These are phyloP conservation scores for Ceratocystis cacaofunesta DNA, from an alignment of 2,329 filamentous ascomycete genomes.

Conservation along the genomic window DNA sequence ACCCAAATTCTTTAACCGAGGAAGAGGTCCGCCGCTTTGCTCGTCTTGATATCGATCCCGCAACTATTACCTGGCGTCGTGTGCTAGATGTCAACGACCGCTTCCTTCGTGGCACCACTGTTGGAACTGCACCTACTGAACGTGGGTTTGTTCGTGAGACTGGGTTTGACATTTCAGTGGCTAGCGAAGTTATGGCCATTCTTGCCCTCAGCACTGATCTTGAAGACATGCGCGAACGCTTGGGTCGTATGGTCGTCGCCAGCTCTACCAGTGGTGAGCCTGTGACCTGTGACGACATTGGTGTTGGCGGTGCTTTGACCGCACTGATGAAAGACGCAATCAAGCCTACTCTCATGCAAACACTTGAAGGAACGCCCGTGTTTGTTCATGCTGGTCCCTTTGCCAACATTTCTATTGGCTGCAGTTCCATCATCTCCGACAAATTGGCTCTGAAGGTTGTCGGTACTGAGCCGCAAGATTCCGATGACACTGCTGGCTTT, in stretches of 20 bases:
- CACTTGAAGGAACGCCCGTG: constrained; percentile 87
- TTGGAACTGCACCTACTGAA: constrained; percentile 79
- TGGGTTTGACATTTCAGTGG: constrained; percentile 94
- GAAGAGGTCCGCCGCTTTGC: constrained; percentile 83
- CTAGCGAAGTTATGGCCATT: constrained; percentile 96
- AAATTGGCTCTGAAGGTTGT: constrained; percentile 91
- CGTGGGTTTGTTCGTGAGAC: constrained; percentile 79
- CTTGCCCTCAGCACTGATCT: constrained; percentile 82
- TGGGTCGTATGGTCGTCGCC: constrained; percentile 91
- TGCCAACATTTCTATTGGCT: constrained; percentile 95
- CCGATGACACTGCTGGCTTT: constrained; percentile 66
- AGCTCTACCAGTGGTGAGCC: constrained; percentile 75
- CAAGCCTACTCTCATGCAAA: constrained; percentile 99
- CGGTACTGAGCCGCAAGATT: constrained; percentile 83
- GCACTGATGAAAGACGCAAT: constrained; percentile 96
- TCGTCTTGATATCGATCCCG: constrained; percentile 88
- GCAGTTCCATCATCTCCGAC: constrained; percentile 87
- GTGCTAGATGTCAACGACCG: constrained; percentile 96
- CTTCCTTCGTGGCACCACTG: constrained; percentile 74
- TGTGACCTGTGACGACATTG: constrained; percentile 90
- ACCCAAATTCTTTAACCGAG: constrained; percentile 76
- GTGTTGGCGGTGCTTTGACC: constrained; percentile 78
- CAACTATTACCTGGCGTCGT: constrained; percentile 92
- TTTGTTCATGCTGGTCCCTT: constrained; percentile 97
- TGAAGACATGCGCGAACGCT: constrained; percentile 76